These are phyloP conservation scores for Tremella fuciformis DNA, from an alignment of 768 basidiomycete species.

Conservation along the genomic window DNA sequence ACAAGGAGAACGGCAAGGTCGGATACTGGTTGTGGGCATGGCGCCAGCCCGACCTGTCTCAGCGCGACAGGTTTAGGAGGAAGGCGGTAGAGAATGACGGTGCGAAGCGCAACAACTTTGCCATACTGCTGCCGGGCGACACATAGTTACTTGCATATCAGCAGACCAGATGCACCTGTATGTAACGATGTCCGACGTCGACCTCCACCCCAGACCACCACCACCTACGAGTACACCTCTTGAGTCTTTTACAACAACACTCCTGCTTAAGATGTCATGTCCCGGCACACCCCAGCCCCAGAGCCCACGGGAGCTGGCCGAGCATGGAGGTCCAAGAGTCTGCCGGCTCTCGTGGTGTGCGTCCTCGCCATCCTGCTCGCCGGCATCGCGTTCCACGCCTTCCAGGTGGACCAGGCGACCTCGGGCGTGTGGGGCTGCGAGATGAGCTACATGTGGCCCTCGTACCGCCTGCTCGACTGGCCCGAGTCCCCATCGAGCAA, in stretches of 20 bases:
- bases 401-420: constrained; percentile 10
- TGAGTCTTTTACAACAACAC: neutral
- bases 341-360: constrained; percentile 1
- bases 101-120: constrained; percentile 72
- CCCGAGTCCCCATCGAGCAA: constrained; percentile 70
- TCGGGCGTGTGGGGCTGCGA: constrained; percentile 47
- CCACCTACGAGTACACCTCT: neutral
- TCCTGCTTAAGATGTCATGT: constrained; percentile 3
- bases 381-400: constrained; percentile 19
- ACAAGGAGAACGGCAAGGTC: constrained; percentile 75
- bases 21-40: constrained; percentile 72
- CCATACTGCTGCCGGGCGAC: constrained; percentile 56
- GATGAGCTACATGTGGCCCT: constrained; percentile 59
- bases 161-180: no score
- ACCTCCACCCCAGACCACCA: no score
- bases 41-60: constrained; percentile 2
- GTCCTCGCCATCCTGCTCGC: constrained; percentile 14
- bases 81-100: constrained; percentile 66
- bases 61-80: constrained; percentile 54
- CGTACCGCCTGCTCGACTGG: constrained; percentile 69
- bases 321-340: no score
- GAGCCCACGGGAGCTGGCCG: no score
- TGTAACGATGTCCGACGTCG: no score
- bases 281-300: neutral
- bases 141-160: no score